A percentile compares a stretch with the other conserved stretches of the same genome.
phyloP scores from a whole-genome alignment of 1,139 yeast species.

The Candida sp. region DNA sequence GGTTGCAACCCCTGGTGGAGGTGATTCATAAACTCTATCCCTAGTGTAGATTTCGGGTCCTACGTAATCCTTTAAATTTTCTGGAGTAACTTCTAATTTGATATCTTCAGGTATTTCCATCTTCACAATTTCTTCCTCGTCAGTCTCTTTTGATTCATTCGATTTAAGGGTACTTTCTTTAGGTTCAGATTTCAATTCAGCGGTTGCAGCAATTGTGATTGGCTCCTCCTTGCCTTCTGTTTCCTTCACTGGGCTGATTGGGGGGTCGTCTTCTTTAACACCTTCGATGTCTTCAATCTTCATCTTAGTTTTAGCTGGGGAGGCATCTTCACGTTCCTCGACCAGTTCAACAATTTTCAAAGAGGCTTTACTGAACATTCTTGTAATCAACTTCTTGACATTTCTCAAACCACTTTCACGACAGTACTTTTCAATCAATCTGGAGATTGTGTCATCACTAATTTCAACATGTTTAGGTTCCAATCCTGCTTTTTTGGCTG shows the following conservation, averaged over 20 bases:
- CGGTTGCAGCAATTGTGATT: neutral
- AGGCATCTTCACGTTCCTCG: constrained; percentile 34
- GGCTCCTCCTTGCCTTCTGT: constrained; percentile 9
- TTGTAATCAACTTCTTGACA: constrained; percentile 81
- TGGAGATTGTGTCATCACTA: constrained; percentile 64
- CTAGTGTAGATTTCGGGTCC: constrained; percentile 91
- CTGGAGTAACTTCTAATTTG: constrained; percentile 58
- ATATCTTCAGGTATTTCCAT: constrained; percentile 66
- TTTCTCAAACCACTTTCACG: constrained; percentile 97
- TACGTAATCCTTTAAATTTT: constrained; percentile 74
- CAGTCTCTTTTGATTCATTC: constrained; percentile 10
- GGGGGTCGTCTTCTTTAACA: constrained; percentile 1
- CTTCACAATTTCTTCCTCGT: constrained; percentile 23
- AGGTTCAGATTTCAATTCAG: neutral
- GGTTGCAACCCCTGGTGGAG: constrained; percentile 97
- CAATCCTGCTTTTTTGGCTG: constrained; percentile 78
- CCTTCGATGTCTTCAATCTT: constrained; percentile 6
- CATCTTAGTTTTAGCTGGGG: constrained; percentile 3
- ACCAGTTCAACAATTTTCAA: constrained; percentile 72
- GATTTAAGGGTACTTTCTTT: constrained; percentile 6
- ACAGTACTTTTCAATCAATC: constrained; percentile 80
- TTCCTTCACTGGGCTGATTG: neutral
- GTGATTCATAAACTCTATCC: constrained; percentile 76
- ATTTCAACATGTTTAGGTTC: constrained; percentile 64
- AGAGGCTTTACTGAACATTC: constrained; percentile 93